phyloP scores from a whole-genome alignment of 2,329 filamentous ascomycete genomes.

The Ascochyta clinopodiicola region DNA sequence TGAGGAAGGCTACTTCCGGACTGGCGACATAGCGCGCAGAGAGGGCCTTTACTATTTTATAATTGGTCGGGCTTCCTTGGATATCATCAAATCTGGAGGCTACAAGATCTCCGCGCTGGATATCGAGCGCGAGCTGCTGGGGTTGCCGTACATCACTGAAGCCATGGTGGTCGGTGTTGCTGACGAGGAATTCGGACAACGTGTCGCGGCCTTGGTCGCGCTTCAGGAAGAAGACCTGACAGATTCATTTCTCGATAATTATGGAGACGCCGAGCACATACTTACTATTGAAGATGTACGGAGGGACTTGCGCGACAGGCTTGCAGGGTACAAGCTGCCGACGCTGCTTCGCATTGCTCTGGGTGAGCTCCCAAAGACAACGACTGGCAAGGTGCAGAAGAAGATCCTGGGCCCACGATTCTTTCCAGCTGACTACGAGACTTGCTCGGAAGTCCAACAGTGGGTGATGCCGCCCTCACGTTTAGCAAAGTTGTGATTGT shows the following conservation, averaged over 20 bases:
- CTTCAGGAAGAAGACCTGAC: conserved; percentile 45
- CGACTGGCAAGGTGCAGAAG: conserved; percentile 60
- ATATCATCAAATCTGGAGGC: conserved; percentile 63
- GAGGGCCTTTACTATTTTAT: conserved; percentile 60
- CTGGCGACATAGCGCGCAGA: conserved; percentile 52
- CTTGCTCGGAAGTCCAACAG: conserved; percentile 37
- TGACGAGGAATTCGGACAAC: conserved; percentile 62
- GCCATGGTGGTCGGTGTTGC: conserved; percentile 61
- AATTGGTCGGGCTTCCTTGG: conserved; percentile 59
- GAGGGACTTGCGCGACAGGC: conserved; percentile 51
- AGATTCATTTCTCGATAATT: conserved; percentile 23
- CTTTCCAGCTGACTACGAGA: conserved; percentile 42
- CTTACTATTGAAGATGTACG: conserved; percentile 53
- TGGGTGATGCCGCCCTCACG: conserved; percentile 29
- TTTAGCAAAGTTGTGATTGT: conserved; percentile 36
- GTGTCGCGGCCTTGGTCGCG: conserved; percentile 61
- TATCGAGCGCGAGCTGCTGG: conserved; percentile 61
- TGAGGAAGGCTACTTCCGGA: conserved; percentile 58
- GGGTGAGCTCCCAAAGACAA: conserved; percentile 57
- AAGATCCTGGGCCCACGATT: conserved; percentile 52
- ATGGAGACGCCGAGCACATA: conserved; percentile 21
- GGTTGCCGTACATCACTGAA: conserved; percentile 57
- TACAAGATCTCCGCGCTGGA: conserved; percentile 64
- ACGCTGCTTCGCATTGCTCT: conserved; percentile 55
- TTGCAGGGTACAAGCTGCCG: conserved; percentile 59